Conservation (phyloP, 768 basidiomycete species). For the Boletus tylopilopsis region DNA sequence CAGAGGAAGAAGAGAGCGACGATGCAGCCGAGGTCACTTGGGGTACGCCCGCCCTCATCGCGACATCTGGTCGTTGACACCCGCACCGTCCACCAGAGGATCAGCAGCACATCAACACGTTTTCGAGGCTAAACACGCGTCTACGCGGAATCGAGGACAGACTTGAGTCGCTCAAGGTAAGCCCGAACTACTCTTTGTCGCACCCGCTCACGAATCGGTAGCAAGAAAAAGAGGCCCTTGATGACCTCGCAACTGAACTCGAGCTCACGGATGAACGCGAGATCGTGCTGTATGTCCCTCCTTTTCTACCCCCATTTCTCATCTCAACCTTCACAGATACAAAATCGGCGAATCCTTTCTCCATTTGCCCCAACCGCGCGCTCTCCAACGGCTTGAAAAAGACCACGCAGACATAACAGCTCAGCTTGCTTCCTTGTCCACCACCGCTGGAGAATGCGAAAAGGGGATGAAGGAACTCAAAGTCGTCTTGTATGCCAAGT, state of each 20-base stretch:
- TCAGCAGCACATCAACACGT: conserved; percentile 87
- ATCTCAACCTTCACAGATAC: conserved; percentile 63
- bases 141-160: conserved; percentile 68
- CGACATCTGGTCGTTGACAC: neutral
- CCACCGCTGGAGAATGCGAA: conserved; percentile 63
- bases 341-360: conserved; percentile 88
- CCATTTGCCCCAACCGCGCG: conserved; percentile 66
- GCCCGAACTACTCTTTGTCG: neutral
- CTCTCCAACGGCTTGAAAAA: conserved; percentile 65
- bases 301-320: neutral
- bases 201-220: conserved; percentile 27
- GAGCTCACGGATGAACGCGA: conserved; percentile 88
- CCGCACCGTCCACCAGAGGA: conserved; percentile 46
- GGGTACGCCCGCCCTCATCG: conserved; percentile 47
- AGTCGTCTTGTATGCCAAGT: too few species aligned
- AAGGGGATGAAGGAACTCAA: conserved; percentile 79
- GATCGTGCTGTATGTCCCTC: conserved; percentile 53
- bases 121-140: conserved; percentile 87
- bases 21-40: conserved; percentile 79
- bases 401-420: conserved; percentile 60
- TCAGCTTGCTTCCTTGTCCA: conserved; percentile 49
- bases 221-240: conserved; percentile 94
- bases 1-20: conserved; percentile 73
- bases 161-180: conserved; percentile 69
- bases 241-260: conserved; percentile 83